Percentiles rank a stretch among this genome's conserved stretches.
phyloP scores from a whole-genome alignment of 768 basidiomycete species.

The Pleurotus pulmonarius region DNA sequence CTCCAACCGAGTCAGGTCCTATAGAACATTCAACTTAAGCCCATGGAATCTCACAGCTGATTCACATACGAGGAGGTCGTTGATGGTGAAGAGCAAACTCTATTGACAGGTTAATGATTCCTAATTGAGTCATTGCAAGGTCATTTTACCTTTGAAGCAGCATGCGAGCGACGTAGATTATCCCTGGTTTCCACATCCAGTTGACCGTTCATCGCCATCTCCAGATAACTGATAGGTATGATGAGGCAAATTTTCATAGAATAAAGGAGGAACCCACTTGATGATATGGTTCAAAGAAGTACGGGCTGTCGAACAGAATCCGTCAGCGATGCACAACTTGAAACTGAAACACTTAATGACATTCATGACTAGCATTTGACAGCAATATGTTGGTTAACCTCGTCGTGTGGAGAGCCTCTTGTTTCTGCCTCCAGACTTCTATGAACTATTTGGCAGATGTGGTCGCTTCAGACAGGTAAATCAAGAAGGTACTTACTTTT shows the following conservation, averaged over 20 bases:
- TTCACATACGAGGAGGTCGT: slow-evolving; percentile 60
- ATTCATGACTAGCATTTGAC: slow-evolving; percentile 83
- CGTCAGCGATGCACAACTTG: background rate
- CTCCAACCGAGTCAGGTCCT: slow-evolving; percentile 77
- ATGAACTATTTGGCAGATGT: slow-evolving; percentile 54
- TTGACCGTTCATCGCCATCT: slow-evolving; percentile 74
- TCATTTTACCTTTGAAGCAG: slow-evolving; percentile 60
- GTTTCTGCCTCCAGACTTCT: slow-evolving; percentile 83
- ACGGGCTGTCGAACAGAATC: slow-evolving; percentile 41
- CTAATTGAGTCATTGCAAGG: background rate
- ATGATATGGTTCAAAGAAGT: slow-evolving; percentile 83
- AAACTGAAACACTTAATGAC: slow-evolving; percentile 25
- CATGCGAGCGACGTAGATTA: slow-evolving; percentile 68
- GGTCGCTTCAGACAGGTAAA: too few relatives aligned
- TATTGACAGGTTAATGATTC: slow-evolving; percentile 16
- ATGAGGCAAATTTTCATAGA: background rate
- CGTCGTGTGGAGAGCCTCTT: slow-evolving; percentile 65
- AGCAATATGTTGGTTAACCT: slow-evolving; percentile 71
- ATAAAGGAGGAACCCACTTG: slow-evolving; percentile 43
- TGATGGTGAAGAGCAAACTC: slow-evolving; percentile 79
- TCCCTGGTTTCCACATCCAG: slow-evolving; percentile 71
- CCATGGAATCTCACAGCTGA: background rate
- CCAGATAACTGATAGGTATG: slow-evolving; percentile 52
- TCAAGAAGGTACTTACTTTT: slow-evolving; percentile 36
- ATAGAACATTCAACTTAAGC: background rate